Percentiles rank a stretch among this genome's conserved stretches.
These are phyloP conservation scores for Boletus bicolor DNA, from an alignment of 768 basidiomycete species.

Conservation along the genomic window DNA sequence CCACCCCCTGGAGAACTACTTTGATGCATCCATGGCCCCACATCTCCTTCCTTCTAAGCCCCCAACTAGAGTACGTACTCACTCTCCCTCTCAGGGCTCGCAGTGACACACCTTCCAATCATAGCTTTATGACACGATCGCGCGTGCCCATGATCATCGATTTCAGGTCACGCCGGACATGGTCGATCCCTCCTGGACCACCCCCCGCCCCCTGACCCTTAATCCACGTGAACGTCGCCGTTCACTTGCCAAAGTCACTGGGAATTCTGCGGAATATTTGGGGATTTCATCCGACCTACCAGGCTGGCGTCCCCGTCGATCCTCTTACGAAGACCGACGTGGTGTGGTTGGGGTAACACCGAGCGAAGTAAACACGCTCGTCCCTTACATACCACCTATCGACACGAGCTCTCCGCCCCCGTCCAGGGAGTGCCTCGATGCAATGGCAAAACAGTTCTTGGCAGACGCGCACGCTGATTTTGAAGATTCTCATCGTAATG, in stretches of 20 bases:
- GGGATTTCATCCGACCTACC: slow-evolving; percentile 21
- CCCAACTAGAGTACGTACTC: slow-evolving; percentile 16
- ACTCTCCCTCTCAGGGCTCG: background rate
- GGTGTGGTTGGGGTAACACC: slow-evolving; percentile 23
- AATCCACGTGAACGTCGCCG: slow-evolving; percentile 17
- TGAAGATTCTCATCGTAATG: background rate
- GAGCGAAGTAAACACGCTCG: slow-evolving; percentile 26
- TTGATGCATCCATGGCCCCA: slow-evolving; percentile 20
- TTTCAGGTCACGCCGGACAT: slow-evolving; percentile 8
- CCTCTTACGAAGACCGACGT: slow-evolving; percentile 25
- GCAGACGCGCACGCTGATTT: slow-evolving; percentile 15
- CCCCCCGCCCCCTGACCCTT: slow-evolving; percentile 9
- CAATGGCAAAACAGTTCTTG: slow-evolving; percentile 13
- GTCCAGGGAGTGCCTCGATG: slow-evolving; percentile 18
- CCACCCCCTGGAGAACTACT: slow-evolving; percentile 24
- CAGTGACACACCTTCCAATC: background rate
- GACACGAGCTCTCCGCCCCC: slow-evolving; percentile 18
- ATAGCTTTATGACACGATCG: slow-evolving; percentile 32
- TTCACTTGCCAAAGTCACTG: slow-evolving; percentile 8
- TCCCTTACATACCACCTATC: slow-evolving; percentile 24
- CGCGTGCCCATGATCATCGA: slow-evolving; percentile 25
- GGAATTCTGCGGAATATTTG: slow-evolving; percentile 23
- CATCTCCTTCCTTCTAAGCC: slow-evolving; percentile 13
- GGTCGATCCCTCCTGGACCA: slow-evolving; percentile 12
- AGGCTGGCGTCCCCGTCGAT: slow-evolving; percentile 25